phyloP scores from a whole-genome alignment of 257 asterid species.

The Fraxinus quadrangulata region DNA sequence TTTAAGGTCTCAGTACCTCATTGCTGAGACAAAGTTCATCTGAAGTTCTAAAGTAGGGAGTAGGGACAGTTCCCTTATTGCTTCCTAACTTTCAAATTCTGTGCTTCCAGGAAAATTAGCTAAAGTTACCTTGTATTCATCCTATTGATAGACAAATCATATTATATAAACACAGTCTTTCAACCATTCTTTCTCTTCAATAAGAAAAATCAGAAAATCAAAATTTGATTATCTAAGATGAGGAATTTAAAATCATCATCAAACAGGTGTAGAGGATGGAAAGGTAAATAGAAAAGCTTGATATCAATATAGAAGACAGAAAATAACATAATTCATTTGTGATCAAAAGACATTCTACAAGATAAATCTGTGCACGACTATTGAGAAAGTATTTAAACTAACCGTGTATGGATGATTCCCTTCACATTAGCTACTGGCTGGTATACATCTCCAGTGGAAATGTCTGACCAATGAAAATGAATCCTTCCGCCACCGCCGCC shows the following conservation, averaged over 20 bases:
- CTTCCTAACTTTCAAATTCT: neutral
- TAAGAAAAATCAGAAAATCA: neutral
- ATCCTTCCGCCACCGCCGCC: constrained; percentile 99
- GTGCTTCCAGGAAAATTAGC: neutral
- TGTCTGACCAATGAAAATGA: constrained; percentile 94
- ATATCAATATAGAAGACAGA: constrained; percentile 15
- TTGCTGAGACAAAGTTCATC: constrained; percentile 7
- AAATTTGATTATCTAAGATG: neutral
- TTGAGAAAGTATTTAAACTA: constrained; percentile 31
- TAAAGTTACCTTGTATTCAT: neutral
- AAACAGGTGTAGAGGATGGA: neutral
- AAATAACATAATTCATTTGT: neutral
- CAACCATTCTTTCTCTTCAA: too few species aligned
- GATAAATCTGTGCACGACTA: constrained; percentile 19
- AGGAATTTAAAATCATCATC: neutral
- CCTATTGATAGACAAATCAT: neutral
- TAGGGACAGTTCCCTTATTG: neutral
- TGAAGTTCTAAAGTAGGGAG: neutral
- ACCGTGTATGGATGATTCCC: constrained; percentile 80
- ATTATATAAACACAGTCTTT: neutral
- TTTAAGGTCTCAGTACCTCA: constrained; percentile 9
- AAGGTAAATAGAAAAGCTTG: constrained; percentile 15
- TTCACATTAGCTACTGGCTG: constrained; percentile 84
- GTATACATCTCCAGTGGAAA: constrained; percentile 89
- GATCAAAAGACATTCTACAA: constrained; percentile 17